Percentiles rank a stretch among this genome's conserved stretches.
Evolutionary conservation across 129 eudicot species (phyloP).

Genomic region (Tagetes erecta): DNA sequence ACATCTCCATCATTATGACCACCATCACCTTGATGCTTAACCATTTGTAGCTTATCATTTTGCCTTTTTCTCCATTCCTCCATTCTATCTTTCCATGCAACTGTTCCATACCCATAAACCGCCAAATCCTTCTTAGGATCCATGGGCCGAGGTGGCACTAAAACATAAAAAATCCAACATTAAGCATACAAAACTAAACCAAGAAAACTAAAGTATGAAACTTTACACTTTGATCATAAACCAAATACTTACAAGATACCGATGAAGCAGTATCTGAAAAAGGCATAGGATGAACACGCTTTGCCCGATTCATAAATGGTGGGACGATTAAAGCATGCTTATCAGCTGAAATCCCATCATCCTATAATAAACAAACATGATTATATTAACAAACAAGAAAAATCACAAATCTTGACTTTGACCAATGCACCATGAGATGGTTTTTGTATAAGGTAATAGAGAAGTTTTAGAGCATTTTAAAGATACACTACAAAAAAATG

Average conservation of each 20-base stretch:
- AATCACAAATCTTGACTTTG: constrained; percentile 7
- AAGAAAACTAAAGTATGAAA: neutral
- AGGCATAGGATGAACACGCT: constrained; percentile 80
- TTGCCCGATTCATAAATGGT: constrained; percentile 73
- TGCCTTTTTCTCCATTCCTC: constrained; percentile 95
- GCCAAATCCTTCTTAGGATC: constrained; percentile 97
- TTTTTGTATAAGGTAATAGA: no score
- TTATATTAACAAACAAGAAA: constrained; percentile 20
- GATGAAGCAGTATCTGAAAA: constrained; percentile 61
- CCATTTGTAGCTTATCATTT: constrained; percentile 79
- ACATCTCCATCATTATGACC: constrained; percentile 58
- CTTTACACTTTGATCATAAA: constrained; percentile 4
- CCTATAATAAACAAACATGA: constrained; percentile 41
- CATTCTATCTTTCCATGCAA: constrained; percentile 99
- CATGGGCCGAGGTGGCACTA: constrained; percentile 95
- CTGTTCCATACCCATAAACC: constrained; percentile 92
- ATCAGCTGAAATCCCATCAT: constrained; percentile 86
- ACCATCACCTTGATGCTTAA: constrained; percentile 68
- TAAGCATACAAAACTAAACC: neutral
- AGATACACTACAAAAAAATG: neutral
- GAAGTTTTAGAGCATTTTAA: no score
- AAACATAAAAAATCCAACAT: constrained; percentile 20
- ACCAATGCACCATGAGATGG: no score
- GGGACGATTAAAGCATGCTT: constrained; percentile 91
- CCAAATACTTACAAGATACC: constrained; percentile 59